Percentiles rank a stretch among this genome's conserved stretches.
These are phyloP conservation scores for Annulohypoxylon maeteangense DNA, from an alignment of 495 filamentous ascomycete species.

Conservation along the genomic window DNA sequence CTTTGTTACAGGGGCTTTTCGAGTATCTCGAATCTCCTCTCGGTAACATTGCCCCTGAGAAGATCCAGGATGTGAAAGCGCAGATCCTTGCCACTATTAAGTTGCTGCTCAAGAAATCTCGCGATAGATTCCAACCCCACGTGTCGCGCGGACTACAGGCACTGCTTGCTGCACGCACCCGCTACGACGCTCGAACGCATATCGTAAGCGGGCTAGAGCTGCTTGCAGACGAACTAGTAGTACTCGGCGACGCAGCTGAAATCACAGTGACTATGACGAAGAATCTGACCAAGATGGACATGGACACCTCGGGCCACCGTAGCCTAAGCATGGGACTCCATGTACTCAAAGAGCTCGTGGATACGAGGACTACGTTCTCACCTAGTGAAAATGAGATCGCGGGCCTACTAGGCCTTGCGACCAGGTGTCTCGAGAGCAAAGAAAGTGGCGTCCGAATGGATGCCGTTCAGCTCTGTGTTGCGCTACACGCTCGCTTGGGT, in stretches of 20 bases:
- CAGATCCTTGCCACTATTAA: constrained; percentile 86
- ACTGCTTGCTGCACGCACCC: constrained; percentile 72
- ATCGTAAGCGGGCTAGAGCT: constrained; percentile 66
- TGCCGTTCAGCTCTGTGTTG: constrained; percentile 79
- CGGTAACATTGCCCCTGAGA: constrained; percentile 58
- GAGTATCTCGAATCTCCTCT: constrained; percentile 74
- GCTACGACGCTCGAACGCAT: constrained; percentile 64
- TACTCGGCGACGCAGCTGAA: constrained; percentile 61
- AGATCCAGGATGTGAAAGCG: constrained; percentile 79
- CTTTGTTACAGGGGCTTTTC: constrained; percentile 77
- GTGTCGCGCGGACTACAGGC: constrained; percentile 73
- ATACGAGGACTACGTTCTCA: constrained; percentile 52
- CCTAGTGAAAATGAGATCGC: constrained; percentile 57
- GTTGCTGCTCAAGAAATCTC: constrained; percentile 75
- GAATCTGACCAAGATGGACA: constrained; percentile 53
- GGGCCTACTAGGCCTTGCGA: constrained; percentile 65
- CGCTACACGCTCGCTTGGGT: constrained; percentile 73
- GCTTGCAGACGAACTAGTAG: constrained; percentile 62
- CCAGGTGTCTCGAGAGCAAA: constrained; percentile 71
- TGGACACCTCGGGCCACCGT: constrained; percentile 51
- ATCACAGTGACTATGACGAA: constrained; percentile 58
- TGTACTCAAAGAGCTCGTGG: constrained; percentile 64
- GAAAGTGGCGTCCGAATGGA: constrained; percentile 83
- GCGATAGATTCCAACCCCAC: constrained; percentile 70
- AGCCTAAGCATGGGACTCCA: constrained; percentile 70